These are phyloP conservation scores for Nicotiana rustica DNA, from an alignment of 305 asterid species.

Conservation along the genomic window DNA sequence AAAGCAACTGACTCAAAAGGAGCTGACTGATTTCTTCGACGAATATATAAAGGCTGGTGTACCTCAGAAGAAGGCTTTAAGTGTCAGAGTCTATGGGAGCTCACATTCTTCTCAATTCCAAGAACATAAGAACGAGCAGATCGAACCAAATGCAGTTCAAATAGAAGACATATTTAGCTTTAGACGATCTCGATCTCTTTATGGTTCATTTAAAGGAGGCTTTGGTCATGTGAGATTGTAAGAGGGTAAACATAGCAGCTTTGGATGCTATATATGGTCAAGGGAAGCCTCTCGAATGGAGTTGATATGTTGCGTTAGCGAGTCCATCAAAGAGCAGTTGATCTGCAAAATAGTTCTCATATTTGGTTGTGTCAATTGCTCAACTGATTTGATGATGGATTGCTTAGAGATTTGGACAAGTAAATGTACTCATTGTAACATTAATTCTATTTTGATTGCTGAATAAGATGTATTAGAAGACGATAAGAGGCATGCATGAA, in stretches of 20 bases:
- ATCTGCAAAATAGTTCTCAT: constrained; percentile 21
- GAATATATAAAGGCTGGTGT: constrained; percentile 33
- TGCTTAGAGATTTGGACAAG: constrained; percentile 28
- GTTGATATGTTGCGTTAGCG: constrained; percentile 7
- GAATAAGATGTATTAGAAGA: neutral
- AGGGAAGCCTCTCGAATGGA: neutral
- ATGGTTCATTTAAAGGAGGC: constrained; percentile 40
- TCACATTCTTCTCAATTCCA: constrained; percentile 31
- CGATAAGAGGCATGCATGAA: neutral
- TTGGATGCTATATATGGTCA: neutral
- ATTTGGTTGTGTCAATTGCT: neutral
- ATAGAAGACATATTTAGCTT: constrained; percentile 36
- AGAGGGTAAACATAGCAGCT: neutral
- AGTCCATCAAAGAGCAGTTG: neutral
- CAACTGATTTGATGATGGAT: constrained; percentile 18
- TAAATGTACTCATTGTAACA: neutral
- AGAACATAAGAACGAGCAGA: constrained; percentile 34
- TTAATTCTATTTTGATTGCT: neutral
- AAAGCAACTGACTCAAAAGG: constrained; percentile 31
- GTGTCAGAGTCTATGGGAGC: constrained; percentile 38
- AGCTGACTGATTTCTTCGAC: constrained; percentile 36
- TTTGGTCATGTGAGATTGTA: constrained; percentile 37
- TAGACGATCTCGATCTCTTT: constrained; percentile 36
- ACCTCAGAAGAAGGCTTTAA: constrained; percentile 36
- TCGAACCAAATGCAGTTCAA: constrained; percentile 30